Conservation (phyloP, 768 basidiomycete species). For the Kondoa malvinella region DNA sequence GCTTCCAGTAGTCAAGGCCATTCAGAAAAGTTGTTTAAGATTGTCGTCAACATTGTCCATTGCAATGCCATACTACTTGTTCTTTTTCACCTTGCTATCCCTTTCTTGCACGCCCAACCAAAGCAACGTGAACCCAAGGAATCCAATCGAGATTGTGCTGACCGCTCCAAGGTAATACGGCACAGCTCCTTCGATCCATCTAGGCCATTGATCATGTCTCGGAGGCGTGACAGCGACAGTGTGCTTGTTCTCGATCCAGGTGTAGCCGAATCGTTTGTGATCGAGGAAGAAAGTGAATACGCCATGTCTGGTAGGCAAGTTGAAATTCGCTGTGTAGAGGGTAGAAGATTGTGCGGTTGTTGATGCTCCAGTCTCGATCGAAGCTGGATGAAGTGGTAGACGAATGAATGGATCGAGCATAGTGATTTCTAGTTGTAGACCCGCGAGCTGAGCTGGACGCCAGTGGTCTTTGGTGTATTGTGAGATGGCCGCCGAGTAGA, state of each 20-base stretch:
- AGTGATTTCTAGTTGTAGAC: constrained; percentile 87
- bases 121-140: no score
- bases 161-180: constrained; percentile 86
- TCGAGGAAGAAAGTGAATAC: constrained; percentile 95
- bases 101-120: no score
- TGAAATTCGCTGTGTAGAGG: constrained; percentile 61
- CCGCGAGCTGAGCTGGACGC: constrained; percentile 53
- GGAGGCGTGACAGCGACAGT: constrained; percentile 81
- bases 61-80: no score
- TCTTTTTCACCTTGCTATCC: no score
- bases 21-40: no score
- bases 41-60: no score
- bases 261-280: constrained; percentile 73
- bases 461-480: constrained; percentile 48
- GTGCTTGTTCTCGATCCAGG: constrained; percentile 54
- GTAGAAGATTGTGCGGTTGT: not conserved
- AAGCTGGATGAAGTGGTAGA: constrained; percentile 49
- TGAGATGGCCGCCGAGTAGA: constrained; percentile 57
- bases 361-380: constrained; percentile 31
- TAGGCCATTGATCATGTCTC: constrained; percentile 82
- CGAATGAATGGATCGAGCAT: constrained; percentile 98
- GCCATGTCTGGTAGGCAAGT: constrained; percentile 83
- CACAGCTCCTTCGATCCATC: constrained; percentile 89
- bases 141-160: no score
- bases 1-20: no score